These are phyloP conservation scores for Silene uniflora DNA, from an alignment of 148 eudicot species.

Conservation along the genomic window DNA sequence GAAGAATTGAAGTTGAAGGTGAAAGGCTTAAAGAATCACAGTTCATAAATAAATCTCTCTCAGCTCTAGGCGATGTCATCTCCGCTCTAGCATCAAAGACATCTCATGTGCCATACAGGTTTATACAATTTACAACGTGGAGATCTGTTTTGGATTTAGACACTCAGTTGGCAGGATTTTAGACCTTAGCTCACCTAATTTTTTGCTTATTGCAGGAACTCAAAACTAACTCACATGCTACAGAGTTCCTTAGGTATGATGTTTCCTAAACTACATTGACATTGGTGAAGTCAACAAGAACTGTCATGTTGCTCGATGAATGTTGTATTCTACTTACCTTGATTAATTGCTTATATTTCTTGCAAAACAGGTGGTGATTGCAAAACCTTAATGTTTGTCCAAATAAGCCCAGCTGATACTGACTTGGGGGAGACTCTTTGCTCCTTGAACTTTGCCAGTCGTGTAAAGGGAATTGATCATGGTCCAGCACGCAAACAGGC, in stretches of 20 bases:
- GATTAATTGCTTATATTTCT: neutral
- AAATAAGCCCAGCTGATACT: slow-evolving; percentile 64
- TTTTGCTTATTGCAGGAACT: slow-evolving; percentile 57
- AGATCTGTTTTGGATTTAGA: neutral
- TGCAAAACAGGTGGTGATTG: slow-evolving; percentile 75
- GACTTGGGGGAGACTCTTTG: slow-evolving; percentile 91
- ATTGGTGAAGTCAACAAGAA: neutral
- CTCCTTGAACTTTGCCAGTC: slow-evolving; percentile 92
- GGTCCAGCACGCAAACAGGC: slow-evolving; percentile 90
- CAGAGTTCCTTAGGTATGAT: slow-evolving; percentile 91
- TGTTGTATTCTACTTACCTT: neutral
- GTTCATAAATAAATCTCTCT: slow-evolving; percentile 86
- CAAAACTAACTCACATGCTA: slow-evolving; percentile 93
- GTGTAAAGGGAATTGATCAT: slow-evolving; percentile 86
- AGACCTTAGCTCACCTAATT: neutral
- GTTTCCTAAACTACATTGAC: slow-evolving; percentile 6
- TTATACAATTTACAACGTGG: slow-evolving; percentile 5
- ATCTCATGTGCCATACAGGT: slow-evolving; percentile 87
- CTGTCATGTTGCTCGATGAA: neutral
- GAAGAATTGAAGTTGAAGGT: slow-evolving; percentile 90
- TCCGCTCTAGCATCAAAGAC: slow-evolving; percentile 92
- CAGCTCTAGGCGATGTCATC: slow-evolving; percentile 95
- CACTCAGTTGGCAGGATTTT: neutral
- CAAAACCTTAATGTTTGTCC: slow-evolving; percentile 94
- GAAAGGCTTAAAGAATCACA: slow-evolving; percentile 96